A percentile compares a stretch with the other conserved stretches of the same genome.
phyloP scores from a whole-genome alignment of 441 rosid genomes.

The Erysimum cheiri region DNA sequence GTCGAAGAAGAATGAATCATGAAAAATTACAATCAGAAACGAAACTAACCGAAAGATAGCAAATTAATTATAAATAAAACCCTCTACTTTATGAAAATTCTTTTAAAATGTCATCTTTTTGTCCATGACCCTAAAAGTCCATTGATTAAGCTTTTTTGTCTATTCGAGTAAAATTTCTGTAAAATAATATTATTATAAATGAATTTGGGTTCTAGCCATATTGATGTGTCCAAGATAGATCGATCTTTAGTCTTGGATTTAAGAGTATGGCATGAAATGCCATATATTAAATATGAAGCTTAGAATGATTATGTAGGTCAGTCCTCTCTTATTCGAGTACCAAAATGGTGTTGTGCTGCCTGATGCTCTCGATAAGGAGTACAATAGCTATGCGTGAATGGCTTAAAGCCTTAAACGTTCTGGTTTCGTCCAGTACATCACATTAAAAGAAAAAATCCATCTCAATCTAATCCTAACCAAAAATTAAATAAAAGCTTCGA shows the following conservation, averaged over 20 bases:
- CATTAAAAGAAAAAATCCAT: slow-evolving; percentile 26
- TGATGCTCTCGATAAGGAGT: slow-evolving; percentile 68
- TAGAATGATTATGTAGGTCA: slow-evolving; percentile 72
- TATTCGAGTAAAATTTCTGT: too few species aligned
- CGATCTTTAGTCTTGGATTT: neutral
- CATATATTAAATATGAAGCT: slow-evolving; percentile 82
- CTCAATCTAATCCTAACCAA: neutral
- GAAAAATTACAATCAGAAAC: neutral
- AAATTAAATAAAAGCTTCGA: too few species aligned
- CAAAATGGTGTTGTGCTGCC: slow-evolving; percentile 71
- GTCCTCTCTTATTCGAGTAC: slow-evolving; percentile 88
- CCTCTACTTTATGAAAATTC: neutral
- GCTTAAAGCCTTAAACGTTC: slow-evolving; percentile 82
- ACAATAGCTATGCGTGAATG: slow-evolving; percentile 62
- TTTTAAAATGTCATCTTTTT: neutral
- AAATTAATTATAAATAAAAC: neutral
- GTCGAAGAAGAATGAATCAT: too few species aligned
- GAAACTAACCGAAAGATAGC: neutral
- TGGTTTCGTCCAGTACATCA: slow-evolving; percentile 65
- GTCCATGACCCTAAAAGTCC: too few species aligned
- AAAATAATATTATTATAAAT: too few species aligned
- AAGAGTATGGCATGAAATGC: slow-evolving; percentile 36
- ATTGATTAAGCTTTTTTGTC: too few species aligned
- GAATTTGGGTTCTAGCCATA: too few species aligned
- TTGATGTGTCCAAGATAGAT: neutral